These are phyloP conservation scores for Cyclotella atomus DNA, from an alignment of 108 stramenopile species.

Conservation along the genomic window DNA sequence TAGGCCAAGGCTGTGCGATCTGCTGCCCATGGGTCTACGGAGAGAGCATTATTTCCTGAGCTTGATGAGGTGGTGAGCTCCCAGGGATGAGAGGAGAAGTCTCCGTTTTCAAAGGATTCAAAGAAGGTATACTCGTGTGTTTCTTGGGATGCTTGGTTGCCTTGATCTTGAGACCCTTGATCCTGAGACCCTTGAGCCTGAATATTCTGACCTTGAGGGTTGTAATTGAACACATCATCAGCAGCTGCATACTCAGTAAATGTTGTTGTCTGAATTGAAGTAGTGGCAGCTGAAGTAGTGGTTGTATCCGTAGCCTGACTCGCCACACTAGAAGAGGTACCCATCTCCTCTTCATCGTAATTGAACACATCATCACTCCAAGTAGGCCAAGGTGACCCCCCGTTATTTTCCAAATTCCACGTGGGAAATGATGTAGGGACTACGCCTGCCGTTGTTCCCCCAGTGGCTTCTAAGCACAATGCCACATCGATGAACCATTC, in stretches of 20 bases:
- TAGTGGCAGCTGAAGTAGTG: not conserved
- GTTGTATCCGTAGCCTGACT: not conserved
- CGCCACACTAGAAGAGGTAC: not conserved
- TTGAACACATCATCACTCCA: slow-evolving; percentile 24
- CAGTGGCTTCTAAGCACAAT: slow-evolving; percentile 1
- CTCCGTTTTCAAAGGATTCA: slow-evolving; percentile 46
- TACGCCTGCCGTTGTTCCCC: too few relatives aligned
- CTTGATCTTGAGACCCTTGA: not conserved
- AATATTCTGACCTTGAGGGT: not conserved
- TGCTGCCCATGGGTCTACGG: slow-evolving; percentile 33
- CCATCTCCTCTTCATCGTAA: not conserved
- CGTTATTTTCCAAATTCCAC: too few relatives aligned
- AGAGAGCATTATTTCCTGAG: not conserved
- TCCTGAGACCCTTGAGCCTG: not conserved
- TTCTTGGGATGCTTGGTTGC: too few relatives aligned
- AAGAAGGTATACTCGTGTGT: slow-evolving; percentile 14
- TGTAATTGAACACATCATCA: slow-evolving; percentile 6
- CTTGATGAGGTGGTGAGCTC: slow-evolving; percentile 7
- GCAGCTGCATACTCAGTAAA: not conserved
- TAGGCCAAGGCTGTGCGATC: slow-evolving; percentile 38
- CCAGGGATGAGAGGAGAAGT: slow-evolving; percentile 24
- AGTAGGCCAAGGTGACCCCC: slow-evolving; percentile 23
- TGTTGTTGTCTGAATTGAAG: not conserved
- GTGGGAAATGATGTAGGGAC: too few relatives aligned
- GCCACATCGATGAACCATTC: slow-evolving; percentile 36